Percentiles rank a stretch among this genome's conserved stretches.
Conservation (phyloP, 371 early-diverging fungal genomes). For the Mucor racemosus region DNA sequence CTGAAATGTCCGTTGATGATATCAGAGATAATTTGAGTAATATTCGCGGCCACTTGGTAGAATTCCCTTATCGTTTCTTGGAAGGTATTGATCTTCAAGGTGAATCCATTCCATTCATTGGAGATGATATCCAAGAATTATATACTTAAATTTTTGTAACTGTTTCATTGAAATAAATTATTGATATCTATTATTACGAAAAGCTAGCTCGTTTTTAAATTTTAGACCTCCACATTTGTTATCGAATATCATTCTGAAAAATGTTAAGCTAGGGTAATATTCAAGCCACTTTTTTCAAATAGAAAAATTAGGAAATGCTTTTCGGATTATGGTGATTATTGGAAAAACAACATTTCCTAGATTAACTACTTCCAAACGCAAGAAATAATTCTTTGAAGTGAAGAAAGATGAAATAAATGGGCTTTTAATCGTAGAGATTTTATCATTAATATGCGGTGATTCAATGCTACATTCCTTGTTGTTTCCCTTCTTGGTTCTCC, state of each 20-base stretch:
- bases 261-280: not conserved
- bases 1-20: constrained; percentile 49
- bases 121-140: constrained; percentile 42
- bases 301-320: not conserved
- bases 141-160: constrained; percentile 39
- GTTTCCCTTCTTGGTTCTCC: not conserved
- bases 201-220: not conserved
- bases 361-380: too few species aligned
- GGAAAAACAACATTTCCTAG: too few species aligned
- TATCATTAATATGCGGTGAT: not conserved
- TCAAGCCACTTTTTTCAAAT: not conserved
- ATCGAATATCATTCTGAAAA: not conserved
- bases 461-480: not conserved
- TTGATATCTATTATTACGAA: not conserved
- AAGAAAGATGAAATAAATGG: not conserved
- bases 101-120: constrained; percentile 48
- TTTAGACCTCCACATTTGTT: not conserved
- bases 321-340: too few species aligned
- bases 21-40: constrained; percentile 52
- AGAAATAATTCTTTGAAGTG: not conserved
- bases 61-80: constrained; percentile 79
- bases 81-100: constrained; percentile 57
- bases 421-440: not conserved
- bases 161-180: not conserved
- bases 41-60: constrained; percentile 73